Base-by-base conservation (phyloP, 768 basidiomycete genomes). In the Suillus placidus region DNA sequence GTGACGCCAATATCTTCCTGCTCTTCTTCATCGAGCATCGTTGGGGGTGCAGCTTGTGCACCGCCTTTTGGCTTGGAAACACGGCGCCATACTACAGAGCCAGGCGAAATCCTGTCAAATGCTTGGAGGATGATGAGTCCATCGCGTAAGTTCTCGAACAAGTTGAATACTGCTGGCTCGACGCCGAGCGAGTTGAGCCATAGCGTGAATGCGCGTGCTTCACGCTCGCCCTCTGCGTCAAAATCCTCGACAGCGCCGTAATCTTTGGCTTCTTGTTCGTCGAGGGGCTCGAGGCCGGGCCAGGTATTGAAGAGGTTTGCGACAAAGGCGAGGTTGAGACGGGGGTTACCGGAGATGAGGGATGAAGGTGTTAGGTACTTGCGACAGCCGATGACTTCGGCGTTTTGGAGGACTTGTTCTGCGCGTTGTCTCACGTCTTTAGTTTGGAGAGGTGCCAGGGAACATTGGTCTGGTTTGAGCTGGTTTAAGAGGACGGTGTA, bases 281-380 rank as follows among this genome's bases (percentile, higher is more conserved):
- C 95, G 54, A 99, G 86, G 2, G 97, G 97, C 67, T 87, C 97
- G 38, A 99, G 89, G 0, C 97, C 94, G 0, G 97, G 97, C 79
- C 92, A 89, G 2, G 94, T 99, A 82, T 99, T 99, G 87, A 99
- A 99, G 62, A 99, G 85, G 79, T 99, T 97, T 47, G 97, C 97
- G 66, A 98, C 97, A 75, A 99, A 99, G 16, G 95, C 95, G 63
- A 99, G 91, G 79, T 99, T 99, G 54, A 99, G 87, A 70, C 96
- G 94, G 12, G 95, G 96, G 76, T 99, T 99, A 23, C 97, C 97
- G 3, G 94, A 81, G 35, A 98, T 86, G 65, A 99, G 88, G 9
- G 97, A 93, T 2, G 93, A 90, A 0, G 93, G 88, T 0, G 97
- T 96, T 26, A 99, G 85, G 82, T 96, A 99, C 75, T 97, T 97